Percentiles rank a stretch among this genome's conserved stretches.
Evolutionary conservation across 768 basidiomycete genomes (phyloP).

Genomic region (Tylopilus felleus): DNA sequence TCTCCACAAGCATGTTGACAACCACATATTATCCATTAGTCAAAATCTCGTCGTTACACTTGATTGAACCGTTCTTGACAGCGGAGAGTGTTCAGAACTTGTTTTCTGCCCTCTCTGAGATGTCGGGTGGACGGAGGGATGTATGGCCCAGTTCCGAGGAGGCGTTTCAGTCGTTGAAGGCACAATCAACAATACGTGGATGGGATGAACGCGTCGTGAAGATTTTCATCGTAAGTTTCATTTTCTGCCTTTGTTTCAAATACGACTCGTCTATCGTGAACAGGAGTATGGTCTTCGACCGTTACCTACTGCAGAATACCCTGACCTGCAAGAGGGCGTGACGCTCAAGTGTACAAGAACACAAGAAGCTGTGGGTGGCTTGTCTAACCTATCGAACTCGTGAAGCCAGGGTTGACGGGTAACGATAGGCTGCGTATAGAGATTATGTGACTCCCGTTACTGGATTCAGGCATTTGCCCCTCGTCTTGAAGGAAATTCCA

Average conservation of each 20-base stretch:
- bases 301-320: constrained; percentile 1
- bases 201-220: constrained; percentile 8
- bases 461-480: background rate
- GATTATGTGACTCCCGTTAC: background rate
- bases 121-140: background rate
- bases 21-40: background rate
- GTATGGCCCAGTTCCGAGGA: background rate
- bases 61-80: constrained; percentile 2
- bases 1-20: no score
- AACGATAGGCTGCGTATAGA: background rate
- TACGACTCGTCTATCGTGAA: no score
- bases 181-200: background rate
- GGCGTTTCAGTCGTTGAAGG: background rate
- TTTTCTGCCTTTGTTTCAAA: no score
- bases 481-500: background rate
- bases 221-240: background rate
- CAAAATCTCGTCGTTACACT: constrained; percentile 7
- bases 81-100: no score
- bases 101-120: no score
- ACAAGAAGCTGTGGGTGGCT: background rate
- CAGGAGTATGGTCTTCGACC: constrained; percentile 8
- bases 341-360: constrained; percentile 3
- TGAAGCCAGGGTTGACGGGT: background rate
- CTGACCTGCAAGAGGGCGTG: background rate
- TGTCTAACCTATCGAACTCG: background rate